Evolutionary conservation across 495 filamentous ascomycete species (phyloP).

Genomic region (Friedmanniomyces simplex): DNA sequence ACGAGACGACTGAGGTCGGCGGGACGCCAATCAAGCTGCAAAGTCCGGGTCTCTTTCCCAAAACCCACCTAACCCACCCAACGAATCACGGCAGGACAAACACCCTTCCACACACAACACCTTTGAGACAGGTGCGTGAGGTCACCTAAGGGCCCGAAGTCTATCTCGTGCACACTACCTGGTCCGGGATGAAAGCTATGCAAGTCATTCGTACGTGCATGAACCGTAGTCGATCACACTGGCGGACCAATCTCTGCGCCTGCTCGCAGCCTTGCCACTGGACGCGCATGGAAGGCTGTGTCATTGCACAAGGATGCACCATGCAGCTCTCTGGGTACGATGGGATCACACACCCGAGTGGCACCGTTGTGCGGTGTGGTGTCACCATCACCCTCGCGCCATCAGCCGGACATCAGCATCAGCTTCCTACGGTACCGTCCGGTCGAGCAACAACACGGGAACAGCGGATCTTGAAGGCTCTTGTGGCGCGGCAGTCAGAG

Average conservation of each 20-base stretch:
- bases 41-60: background rate
- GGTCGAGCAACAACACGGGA: too few relatives aligned
- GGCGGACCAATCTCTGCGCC: background rate
- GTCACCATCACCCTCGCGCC: too few relatives aligned
- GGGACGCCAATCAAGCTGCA: background rate
- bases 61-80: background rate
- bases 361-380: background rate
- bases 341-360: background rate
- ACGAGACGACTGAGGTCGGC: background rate
- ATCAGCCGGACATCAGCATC: too few relatives aligned
- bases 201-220: constrained; percentile 8
- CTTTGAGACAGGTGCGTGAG: background rate
- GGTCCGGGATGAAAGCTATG: background rate
- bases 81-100: background rate
- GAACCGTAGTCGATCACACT: background rate
- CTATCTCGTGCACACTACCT: background rate
- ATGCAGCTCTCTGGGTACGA: background rate
- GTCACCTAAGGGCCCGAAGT: background rate
- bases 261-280: background rate
- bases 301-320: background rate
- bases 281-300: background rate
- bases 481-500: too few relatives aligned
- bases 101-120: background rate
- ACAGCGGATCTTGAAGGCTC: too few relatives aligned
- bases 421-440: too few relatives aligned